Percentiles rank a stretch among this genome's conserved stretches.
Conservation (phyloP, 1,284 basidiomycete genomes). For the Microbotryum intermedium region DNA sequence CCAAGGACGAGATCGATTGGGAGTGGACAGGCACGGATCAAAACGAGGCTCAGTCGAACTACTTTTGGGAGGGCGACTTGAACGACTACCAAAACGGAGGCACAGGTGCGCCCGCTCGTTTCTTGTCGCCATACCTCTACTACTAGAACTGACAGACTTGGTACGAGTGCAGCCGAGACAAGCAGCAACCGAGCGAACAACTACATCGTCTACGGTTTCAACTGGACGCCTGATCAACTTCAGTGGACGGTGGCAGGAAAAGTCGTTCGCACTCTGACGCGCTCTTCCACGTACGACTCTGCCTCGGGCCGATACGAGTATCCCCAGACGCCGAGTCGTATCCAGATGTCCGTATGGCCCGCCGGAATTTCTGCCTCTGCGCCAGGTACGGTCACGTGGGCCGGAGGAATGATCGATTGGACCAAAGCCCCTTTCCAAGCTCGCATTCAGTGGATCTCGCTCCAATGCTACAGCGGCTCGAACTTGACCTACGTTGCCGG, state of each 20-base stretch:
- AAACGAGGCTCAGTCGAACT: slow-evolving; percentile 16
- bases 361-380: slow-evolving; percentile 10
- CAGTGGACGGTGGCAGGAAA: slow-evolving; percentile 21
- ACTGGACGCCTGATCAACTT: slow-evolving; percentile 23
- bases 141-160: too few relatives aligned
- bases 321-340: slow-evolving; percentile 24
- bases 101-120: background rate
- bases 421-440: slow-evolving; percentile 1
- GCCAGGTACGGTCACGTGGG: slow-evolving; percentile 23
- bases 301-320: slow-evolving; percentile 3
- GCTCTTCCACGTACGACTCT: slow-evolving; percentile 4
- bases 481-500: slow-evolving; percentile 4
- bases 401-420: slow-evolving; percentile 30
- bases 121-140: too few relatives aligned
- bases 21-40: slow-evolving; percentile 22
- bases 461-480: slow-evolving; percentile 21
- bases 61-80: slow-evolving; percentile 23
- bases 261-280: slow-evolving; percentile 17
- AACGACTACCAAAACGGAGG: slow-evolving; percentile 22
- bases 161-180: too few relatives aligned
- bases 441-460: slow-evolving; percentile 22
- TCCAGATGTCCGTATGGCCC: slow-evolving; percentile 30
- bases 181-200: too few relatives aligned
- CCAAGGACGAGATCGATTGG: slow-evolving; percentile 29
- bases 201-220: slow-evolving; percentile 6